Base-by-base conservation (phyloP, 2,329 filamentous ascomycete species). In the Hypoxylon sp. region DNA sequence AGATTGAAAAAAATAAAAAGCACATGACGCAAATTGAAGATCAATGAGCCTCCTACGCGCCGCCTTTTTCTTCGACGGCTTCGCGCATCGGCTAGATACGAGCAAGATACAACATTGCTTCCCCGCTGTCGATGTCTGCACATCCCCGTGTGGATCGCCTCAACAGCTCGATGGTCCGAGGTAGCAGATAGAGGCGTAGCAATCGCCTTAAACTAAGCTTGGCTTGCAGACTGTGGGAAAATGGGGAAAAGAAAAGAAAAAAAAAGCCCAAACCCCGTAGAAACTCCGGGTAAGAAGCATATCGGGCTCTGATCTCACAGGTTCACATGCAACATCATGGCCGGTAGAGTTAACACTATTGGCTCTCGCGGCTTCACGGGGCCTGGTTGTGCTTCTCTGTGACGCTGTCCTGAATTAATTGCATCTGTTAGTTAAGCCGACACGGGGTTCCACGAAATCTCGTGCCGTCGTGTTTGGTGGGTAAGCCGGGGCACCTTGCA, bases 361-460 rank as follows among this genome's bases (percentile, higher is more conserved):
- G 68, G 65, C 50, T 23, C 48, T 34, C 19, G 38, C 38, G 46
- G 50, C 43, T 46, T 65, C 55, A 63, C 49, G 45, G 51, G 38
- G 48, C 23, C 49, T 49, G 53, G 49, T 59, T n/a, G 56, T 68
- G 49, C n/a, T 56, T 30, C 51, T 62, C 52, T 60, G 56, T 61
- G 65, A 70, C 32, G 62, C 59, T 32, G 58, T 58, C 65, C 34
- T 60, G 60, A 68, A 62, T 64, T 62, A 63, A 64, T 66, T 70
- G 51, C 56, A 48, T 67, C 48, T 51, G 60, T 68, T 66, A 50
- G 45, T 61, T 56, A 51, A 58, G 56, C 63, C 48, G 50, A 66
- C 68, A 66, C 68, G 65, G 65, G 50, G 68, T 70, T 66, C 41
- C 65, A 68, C 68, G 34, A 61, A 68, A 64, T 65, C 63, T 66